Percentiles rank a stretch among this genome's conserved stretches.
Evolutionary conservation across 2,329 filamentous ascomycete genomes (phyloP).

Genomic region (Fusarium robinianum): DNA sequence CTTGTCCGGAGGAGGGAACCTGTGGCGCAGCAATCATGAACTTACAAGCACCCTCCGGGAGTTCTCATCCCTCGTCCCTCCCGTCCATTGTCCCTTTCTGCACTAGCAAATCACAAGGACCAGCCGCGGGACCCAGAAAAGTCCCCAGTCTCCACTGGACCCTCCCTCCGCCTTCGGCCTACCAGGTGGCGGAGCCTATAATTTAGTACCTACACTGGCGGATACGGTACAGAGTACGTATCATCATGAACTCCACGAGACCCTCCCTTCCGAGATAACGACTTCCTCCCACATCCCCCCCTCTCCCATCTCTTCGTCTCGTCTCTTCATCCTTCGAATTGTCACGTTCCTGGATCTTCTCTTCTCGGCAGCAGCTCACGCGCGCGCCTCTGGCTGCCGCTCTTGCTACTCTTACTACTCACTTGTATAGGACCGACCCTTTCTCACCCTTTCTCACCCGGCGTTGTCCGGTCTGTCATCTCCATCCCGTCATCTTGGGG

Average conservation of each 20-base stretch:
- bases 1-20: too few species aligned
- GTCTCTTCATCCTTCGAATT: slow-evolving; percentile 9
- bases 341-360: slow-evolving; percentile 7
- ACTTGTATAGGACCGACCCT: slow-evolving; percentile 1
- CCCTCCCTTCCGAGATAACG: slow-evolving; percentile 24
- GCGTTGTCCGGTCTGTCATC: slow-evolving; percentile 13
- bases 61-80: not conserved
- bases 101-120: slow-evolving; percentile 21
- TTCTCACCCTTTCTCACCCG: slow-evolving; percentile 5
- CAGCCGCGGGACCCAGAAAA: slow-evolving; percentile 16
- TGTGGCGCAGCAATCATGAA: too few species aligned
- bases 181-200: too few species aligned
- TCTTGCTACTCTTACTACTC: slow-evolving; percentile 10
- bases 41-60: too few species aligned
- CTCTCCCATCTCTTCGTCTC: slow-evolving; percentile 14
- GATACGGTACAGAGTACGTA: too few species aligned
- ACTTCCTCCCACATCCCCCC: slow-evolving; percentile 9
- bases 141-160: not conserved
- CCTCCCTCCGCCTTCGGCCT: slow-evolving; percentile 25
- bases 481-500: slow-evolving; percentile 20
- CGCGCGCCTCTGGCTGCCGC: slow-evolving; percentile 14
- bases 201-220: slow-evolving; percentile 2
- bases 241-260: slow-evolving; percentile 8
- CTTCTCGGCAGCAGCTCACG: slow-evolving; percentile 13
- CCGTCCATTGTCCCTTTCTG: too few species aligned